Base-by-base conservation (phyloP, 1,139 yeast genomes). In the Saccharomyces hybrid region DNA sequence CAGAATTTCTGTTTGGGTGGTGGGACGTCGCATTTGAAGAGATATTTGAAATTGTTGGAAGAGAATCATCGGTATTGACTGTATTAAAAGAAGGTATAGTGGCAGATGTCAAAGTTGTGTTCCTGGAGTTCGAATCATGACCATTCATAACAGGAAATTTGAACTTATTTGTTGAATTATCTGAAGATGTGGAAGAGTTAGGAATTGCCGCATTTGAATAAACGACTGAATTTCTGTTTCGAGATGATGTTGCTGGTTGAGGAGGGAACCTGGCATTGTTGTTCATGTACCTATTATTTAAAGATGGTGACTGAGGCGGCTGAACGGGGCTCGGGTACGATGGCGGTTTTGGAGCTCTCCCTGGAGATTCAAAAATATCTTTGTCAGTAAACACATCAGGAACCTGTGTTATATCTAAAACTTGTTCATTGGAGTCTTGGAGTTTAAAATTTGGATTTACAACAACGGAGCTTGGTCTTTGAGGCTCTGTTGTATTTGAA, bases 291-390 rank as follows among this genome's bases (percentile, higher is more conserved):
- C 21, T 44, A 14, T 47, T 54, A 24, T 51, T 47, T 9, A 48
- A 41, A 21, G 55, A 48, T 2, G 71, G 71, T 1, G 72, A 68
- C 46, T 58, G 54, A 2, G 64, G 66, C 12, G 71, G 70, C 56
- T 63, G 71, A 3, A 77, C 75, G 1, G 82, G 82, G 51, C 78
- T 77, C 49, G 78, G 75, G 50, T 72, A 74, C 2, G 73, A 65
- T 3, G 85, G 85, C 9, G 84, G 84, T 53, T 75, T 76, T 0
- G 87, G 88, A 0, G 86, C 84, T 60, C 71, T 79, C 65, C 88
- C 75, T 19, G 88, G 88, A 0, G 88, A 82, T 48, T 74, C 68
- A 62, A 83, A 82, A 8, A 64, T 54, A 12, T 56, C 58, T 21
- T 60, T 60, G 49, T 58, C 58, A 9, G 58, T 32, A n/a, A 47